Evolutionary conservation across 306 rosid species (phyloP).

Genomic region (Psophocarpus tetragonolobus): DNA sequence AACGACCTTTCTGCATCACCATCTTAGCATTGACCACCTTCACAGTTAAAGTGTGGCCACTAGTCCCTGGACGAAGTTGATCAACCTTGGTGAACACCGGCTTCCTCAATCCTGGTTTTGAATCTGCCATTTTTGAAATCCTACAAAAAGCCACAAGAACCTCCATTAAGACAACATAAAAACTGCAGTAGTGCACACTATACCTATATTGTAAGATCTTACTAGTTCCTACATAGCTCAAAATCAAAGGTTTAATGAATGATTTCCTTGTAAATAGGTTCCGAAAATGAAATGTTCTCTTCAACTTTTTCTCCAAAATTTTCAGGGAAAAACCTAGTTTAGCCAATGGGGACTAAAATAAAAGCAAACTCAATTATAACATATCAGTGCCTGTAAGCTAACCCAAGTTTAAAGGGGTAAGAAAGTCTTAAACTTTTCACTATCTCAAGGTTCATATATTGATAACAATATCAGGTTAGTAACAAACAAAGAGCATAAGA

Average conservation of each 20-base stretch:
- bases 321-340: neutral
- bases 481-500: neutral
- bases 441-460: slow-evolving; percentile 9
- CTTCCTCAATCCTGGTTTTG: slow-evolving; percentile 85
- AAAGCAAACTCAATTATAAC: slow-evolving; percentile 1
- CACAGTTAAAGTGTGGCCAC: slow-evolving; percentile 57
- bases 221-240: neutral
- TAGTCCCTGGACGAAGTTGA: slow-evolving; percentile 87
- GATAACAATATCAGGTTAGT: neutral
- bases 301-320: neutral
- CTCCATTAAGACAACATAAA: slow-evolving; percentile 11
- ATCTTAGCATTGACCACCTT: slow-evolving; percentile 85
- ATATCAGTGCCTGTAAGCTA: neutral
- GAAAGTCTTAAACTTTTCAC: neutral
- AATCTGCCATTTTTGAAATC: slow-evolving; percentile 65
- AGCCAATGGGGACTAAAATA: neutral
- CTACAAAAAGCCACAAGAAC: slow-evolving; percentile 35
- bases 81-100: slow-evolving; percentile 89
- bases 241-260: neutral
- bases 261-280: neutral
- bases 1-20: slow-evolving; percentile 85
- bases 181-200: neutral
- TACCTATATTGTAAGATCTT: neutral
- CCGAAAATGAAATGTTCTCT: neutral
- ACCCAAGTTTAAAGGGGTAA: neutral